Evolutionary conservation across 495 filamentous ascomycete species (phyloP), one percentile per base, ranked within the genome.

Genomic region (Bathelium albidoporum): DNA sequence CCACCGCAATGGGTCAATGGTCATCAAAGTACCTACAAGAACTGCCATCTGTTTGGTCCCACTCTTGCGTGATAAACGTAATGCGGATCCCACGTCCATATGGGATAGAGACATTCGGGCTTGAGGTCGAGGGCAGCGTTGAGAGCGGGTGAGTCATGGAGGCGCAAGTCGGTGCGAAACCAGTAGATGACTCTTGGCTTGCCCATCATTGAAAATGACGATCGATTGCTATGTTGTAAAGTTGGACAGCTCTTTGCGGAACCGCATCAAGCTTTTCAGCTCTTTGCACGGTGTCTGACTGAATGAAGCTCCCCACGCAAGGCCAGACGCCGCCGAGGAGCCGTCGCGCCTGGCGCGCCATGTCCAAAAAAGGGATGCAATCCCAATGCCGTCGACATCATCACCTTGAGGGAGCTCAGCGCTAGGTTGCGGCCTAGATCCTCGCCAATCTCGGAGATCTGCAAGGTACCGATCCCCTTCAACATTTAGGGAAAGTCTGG

Each of bases 61-160:
- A 83, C 85, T 39, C 85, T 77, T 2, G 85, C 80, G 26, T 77
- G 79, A 65, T 88, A 89, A 59, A 88, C 85, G 72, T 89, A 89
- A 70, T 89, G 85, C 44, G 85, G 85, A 69, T 87, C 85, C 85
- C 87, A 89, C 24, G 83, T 87, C 79, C 83, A 87, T 34, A 89
- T 73, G 7, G 85, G 85, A 71, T 84, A 89, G 9, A 89, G 77
- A 14, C 76, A 77, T 43, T 80, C 77, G 0, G 87, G 84, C 16
- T 85, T 77, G 16, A 89, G 73, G 60, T 82, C 80, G 11, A 89
- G 75, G 2, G 87, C 85, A 5, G 83, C 84, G 66, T 82, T 78
- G 18, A 89, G 72, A 4, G 86, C 85, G 10, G 86, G 85, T 2
- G 85, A 88, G 69, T 89, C 87, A 68, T 89, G 87, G 2, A 89